Evolutionary conservation across 768 basidiomycete genomes (phyloP), one percentile per base, ranked within the genome.

Genomic region (Pisolithus orientalis): DNA sequence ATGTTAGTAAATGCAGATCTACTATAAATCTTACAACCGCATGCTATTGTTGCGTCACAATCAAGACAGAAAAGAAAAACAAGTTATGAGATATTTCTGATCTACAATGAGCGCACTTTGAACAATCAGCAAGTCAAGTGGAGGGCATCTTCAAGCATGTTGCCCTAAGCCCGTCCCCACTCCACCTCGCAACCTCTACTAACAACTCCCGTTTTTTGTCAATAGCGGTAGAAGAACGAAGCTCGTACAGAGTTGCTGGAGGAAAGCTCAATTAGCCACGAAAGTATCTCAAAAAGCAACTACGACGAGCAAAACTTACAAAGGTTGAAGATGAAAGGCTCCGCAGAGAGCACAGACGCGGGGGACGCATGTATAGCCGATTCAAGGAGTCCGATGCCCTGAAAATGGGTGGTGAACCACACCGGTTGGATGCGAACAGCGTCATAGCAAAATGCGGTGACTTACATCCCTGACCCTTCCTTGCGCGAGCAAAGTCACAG

Each of bases 251-350:
- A 1, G 90, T 92, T 1, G 90, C 90, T 90, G 53, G 24, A 31
- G 21, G 27, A 38, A 16, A 38, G 42, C 44, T 34, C 34, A 5
- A 34, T 34, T 34, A 34, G 34, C 5, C 34, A 34, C 13, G 28
- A 29, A 34, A 14, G 34, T 34, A 34, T 14, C 13, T 7, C 28
- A 34, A 34, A 11, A 34, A 40, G 10, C 21, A 21, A 21, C 21
- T 21, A 39, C 46, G 25, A 10, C 27, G 6, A 4, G 24, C 8
- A 32, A 5, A 29, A 17, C 84, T 54, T 64, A 90, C 90, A 87
- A 6, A 93, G 74, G 56, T 93, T 93, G 69, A 92, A 92, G 42
- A 92, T 63, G 69, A 88, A 88, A 5, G 90, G 90, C 60, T 92
- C 90, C 6, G 87, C 85, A 25, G 84, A 78, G 11, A 86, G 84